These are phyloP conservation scores for Gastrolobium bilobum DNA, from an alignment of 306 rosid species.

Conservation along the genomic window DNA sequence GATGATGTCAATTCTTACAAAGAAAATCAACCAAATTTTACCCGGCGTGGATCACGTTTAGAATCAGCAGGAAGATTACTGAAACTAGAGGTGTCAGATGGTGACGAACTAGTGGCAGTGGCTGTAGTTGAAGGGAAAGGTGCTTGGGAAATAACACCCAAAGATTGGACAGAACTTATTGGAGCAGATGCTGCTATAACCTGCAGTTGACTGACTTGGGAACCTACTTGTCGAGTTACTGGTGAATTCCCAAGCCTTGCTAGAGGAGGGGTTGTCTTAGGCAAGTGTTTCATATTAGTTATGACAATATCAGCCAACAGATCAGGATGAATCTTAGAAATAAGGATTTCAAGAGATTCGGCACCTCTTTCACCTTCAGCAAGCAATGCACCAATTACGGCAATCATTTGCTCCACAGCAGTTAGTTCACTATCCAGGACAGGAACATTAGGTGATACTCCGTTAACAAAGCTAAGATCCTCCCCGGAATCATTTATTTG, in stretches of 20 bases:
- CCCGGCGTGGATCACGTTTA: constrained; percentile 98
- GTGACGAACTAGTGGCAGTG: constrained; percentile 60
- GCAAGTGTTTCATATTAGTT: constrained; percentile 95
- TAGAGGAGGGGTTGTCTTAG: constrained; percentile 76
- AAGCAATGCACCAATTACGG: constrained; percentile 94
- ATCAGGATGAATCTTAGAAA: constrained; percentile 96
- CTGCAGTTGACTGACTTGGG: constrained; percentile 64
- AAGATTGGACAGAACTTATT: constrained; percentile 67
- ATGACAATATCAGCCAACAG: constrained; percentile 96
- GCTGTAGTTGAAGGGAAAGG: constrained; percentile 58
- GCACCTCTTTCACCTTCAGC: constrained; percentile 99
- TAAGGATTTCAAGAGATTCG: constrained; percentile 91
- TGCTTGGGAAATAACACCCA: constrained; percentile 61
- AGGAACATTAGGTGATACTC: constrained; percentile 68
- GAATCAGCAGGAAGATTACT: constrained; percentile 75
- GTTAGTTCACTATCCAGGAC: constrained; percentile 69
- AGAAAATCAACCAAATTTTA: constrained; percentile 50
- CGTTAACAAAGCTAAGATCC: constrained; percentile 64
- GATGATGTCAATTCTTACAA: constrained; percentile 36
- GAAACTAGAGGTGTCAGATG: constrained; percentile 61
- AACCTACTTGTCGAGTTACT: constrained; percentile 58
- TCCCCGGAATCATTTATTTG: constrained; percentile 70
- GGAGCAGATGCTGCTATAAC: constrained; percentile 62
- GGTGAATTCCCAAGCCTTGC: constrained; percentile 74
- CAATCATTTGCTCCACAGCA: constrained; percentile 98